Conservation (phyloP, 2,329 filamentous ascomycete genomes). For the Dothiorella sarmentorum region DNA sequence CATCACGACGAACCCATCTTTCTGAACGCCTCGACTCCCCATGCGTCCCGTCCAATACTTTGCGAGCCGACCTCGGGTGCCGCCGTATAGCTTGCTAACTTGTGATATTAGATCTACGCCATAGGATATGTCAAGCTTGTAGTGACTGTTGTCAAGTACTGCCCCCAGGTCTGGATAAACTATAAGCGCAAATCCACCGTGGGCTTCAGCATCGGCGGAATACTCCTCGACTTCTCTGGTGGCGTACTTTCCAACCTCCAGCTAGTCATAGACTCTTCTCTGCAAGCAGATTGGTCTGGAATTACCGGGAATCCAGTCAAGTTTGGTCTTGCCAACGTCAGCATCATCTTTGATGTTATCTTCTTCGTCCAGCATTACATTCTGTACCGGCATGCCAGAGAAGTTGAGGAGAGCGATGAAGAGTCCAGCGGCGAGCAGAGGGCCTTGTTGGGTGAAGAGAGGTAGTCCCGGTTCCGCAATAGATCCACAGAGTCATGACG, state of each 20-base stretch:
- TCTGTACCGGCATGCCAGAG: constrained; percentile 55
- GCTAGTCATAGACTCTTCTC: constrained; percentile 76
- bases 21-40: background rate
- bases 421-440: constrained; percentile 8
- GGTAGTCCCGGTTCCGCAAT: background rate
- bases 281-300: constrained; percentile 85
- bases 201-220: constrained; percentile 84
- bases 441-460: background rate
- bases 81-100: background rate
- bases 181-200: constrained; percentile 78
- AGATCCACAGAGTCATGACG: no score
- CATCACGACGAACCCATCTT: no score
- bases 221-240: constrained; percentile 78
- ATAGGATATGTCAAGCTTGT: constrained; percentile 86
- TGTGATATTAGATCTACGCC: constrained; percentile 51
- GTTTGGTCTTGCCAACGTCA: constrained; percentile 79
- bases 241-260: constrained; percentile 79
- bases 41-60: background rate
- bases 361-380: constrained; percentile 90
- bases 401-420: constrained; percentile 29
- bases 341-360: constrained; percentile 78
- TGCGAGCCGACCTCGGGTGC: no score
- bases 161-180: constrained; percentile 68
- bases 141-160: constrained; percentile 88
- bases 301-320: constrained; percentile 91